Evolutionary conservation across 1,284 basidiomycete species (phyloP).

Genomic region (Coniferiporia sulphurascens): DNA sequence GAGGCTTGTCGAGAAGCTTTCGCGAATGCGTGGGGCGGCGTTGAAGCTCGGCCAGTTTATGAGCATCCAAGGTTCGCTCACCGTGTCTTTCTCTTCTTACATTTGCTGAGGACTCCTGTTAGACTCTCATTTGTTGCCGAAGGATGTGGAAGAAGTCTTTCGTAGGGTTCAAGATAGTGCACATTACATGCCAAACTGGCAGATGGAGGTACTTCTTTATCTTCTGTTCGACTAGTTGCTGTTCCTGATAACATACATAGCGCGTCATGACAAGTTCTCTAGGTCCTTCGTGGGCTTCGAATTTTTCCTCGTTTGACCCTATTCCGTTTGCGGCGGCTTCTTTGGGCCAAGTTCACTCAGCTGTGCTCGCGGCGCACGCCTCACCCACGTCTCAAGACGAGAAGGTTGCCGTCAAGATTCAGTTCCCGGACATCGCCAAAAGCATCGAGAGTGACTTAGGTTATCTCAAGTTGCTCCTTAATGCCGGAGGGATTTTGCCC

Average conservation of each 20-base stretch:
- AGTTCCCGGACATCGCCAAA: conserved; percentile 88
- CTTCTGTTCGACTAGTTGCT: neutral
- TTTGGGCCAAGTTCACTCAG: conserved; percentile 94
- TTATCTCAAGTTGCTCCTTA: conserved; percentile 82
- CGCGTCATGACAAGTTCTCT: conserved; percentile 74
- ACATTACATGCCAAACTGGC: conserved; percentile 98
- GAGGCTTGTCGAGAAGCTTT: conserved; percentile 87
- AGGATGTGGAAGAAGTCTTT: conserved; percentile 86
- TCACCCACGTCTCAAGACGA: conserved; percentile 51
- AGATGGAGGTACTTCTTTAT: conserved; percentile 73
- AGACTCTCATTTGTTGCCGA: conserved; percentile 87
- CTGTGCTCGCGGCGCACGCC: conserved; percentile 48
- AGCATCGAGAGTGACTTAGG: conserved; percentile 87
- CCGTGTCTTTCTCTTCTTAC: neutral
- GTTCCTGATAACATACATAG: conserved; percentile 34
- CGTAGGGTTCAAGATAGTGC: conserved; percentile 91
- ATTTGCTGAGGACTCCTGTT: neutral
- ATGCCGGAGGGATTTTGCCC: conserved; percentile 78
- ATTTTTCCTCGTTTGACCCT: conserved; percentile 77
- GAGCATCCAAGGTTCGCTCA: conserved; percentile 83
- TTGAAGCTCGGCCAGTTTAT: conserved; percentile 97
- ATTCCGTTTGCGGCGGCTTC: conserved; percentile 95
- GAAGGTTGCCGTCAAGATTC: conserved; percentile 88
- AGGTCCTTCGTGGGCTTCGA: conserved; percentile 69
- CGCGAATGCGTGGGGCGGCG: conserved; percentile 94